A percentile compares a stretch with the other conserved stretches of the same genome.
phyloP scores from a whole-genome alignment of 345 rosid genomes.

The Barbarea vulgaris region DNA sequence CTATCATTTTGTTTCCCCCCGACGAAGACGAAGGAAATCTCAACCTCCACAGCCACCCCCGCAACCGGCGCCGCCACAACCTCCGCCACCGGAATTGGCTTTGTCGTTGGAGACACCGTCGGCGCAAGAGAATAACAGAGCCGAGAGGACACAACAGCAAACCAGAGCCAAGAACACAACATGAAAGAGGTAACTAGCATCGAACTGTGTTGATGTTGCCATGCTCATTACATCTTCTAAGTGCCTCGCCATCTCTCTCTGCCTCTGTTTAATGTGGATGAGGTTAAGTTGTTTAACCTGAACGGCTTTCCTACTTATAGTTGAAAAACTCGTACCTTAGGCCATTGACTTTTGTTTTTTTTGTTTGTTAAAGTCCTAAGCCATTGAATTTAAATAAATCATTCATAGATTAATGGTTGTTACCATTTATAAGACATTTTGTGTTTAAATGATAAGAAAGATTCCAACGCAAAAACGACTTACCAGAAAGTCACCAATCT shows the following conservation, averaged over 20 bases:
- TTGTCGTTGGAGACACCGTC: slow-evolving; percentile 49
- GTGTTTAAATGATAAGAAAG: neutral
- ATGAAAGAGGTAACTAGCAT: slow-evolving; percentile 31
- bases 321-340: neutral
- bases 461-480: neutral
- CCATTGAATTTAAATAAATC: slow-evolving; percentile 6
- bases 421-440: neutral
- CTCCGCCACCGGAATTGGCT: slow-evolving; percentile 35
- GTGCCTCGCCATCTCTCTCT: slow-evolving; percentile 45
- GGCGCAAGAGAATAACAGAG: slow-evolving; percentile 57
- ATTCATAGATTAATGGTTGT: neutral
- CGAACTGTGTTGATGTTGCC: slow-evolving; percentile 29
- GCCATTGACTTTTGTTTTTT: slow-evolving; percentile 31
- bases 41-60: slow-evolving; percentile 55
- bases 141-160: slow-evolving; percentile 49
- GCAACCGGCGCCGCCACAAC: slow-evolving; percentile 52
- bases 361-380: too few species aligned
- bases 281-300: slow-evolving; percentile 25
- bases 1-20: neutral
- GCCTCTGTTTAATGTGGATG: slow-evolving; percentile 13
- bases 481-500: neutral
- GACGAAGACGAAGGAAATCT: slow-evolving; percentile 4
- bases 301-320: slow-evolving; percentile 28
- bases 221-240: slow-evolving; percentile 36
- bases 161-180: slow-evolving; percentile 49